Conservation (phyloP, 352 stramenopile species). For the Globisporangium carolinianum region DNA sequence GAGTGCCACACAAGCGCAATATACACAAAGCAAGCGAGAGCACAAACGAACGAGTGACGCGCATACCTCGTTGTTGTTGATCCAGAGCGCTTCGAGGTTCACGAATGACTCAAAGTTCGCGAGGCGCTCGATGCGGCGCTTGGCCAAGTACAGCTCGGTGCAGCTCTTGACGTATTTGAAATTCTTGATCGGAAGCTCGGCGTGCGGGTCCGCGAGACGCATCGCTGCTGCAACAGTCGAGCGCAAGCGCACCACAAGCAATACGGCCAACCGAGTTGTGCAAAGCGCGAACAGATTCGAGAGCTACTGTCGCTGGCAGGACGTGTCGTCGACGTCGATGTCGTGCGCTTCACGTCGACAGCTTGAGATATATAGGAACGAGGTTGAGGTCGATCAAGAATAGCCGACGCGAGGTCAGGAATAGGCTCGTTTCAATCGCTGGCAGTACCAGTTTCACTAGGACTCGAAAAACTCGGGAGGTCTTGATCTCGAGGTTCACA, state of each 20-base stretch:
- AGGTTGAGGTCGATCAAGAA: too few species aligned
- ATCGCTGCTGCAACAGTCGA: conserved; percentile 11
- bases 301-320: too few species aligned
- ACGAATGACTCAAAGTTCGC: conserved; percentile 83
- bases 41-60: neutral
- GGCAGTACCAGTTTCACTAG: too few species aligned
- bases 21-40: neutral
- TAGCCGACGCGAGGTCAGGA: too few species aligned
- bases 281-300: too few species aligned
- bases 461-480: too few species aligned
- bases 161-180: conserved; percentile 89
- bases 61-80: conserved; percentile 79
- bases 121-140: conserved; percentile 72
- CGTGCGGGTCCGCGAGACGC: conserved; percentile 56
- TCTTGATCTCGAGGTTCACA: too few species aligned
- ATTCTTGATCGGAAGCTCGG: conserved; percentile 82
- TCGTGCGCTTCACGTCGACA: too few species aligned
- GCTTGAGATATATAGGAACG: too few species aligned
- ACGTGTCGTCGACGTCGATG: neutral
- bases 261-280: neutral
- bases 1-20: neutral
- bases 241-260: neutral
- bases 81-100: conserved; percentile 86
- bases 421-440: too few species aligned
- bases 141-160: conserved; percentile 78